Conservation (phyloP, 371 early-diverging fungal species). For the Mortierella sp. region DNA sequence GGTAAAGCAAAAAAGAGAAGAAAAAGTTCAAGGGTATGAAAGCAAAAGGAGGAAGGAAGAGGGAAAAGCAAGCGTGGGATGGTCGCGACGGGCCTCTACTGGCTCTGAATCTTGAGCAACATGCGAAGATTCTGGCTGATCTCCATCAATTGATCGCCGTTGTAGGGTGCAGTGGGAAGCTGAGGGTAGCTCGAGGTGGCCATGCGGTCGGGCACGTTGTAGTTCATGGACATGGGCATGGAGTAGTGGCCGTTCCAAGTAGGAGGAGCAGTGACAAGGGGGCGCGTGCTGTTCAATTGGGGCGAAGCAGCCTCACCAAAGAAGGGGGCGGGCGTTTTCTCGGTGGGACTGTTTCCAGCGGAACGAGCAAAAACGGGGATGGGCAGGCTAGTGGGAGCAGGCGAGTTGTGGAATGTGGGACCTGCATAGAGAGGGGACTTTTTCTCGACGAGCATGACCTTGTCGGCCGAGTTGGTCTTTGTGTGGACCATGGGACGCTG, state of each 20-base stretch:
- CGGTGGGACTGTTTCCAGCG: slow-evolving; percentile 24
- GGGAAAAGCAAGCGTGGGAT: background rate
- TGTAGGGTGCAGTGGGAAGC: slow-evolving; percentile 3
- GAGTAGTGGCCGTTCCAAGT: slow-evolving; percentile 30
- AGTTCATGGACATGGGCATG: slow-evolving; percentile 22
- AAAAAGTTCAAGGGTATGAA: background rate
- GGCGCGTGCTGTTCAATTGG: slow-evolving; percentile 35
- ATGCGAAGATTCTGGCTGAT: slow-evolving; percentile 55
- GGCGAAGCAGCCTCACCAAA: slow-evolving; percentile 47
- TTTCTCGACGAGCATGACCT: slow-evolving; percentile 26
- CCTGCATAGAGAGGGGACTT: slow-evolving; percentile 71
- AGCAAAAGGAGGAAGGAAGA: background rate
- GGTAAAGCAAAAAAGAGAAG: slow-evolving; percentile 3
- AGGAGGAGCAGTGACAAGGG: slow-evolving; percentile 6
- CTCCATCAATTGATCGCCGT: slow-evolving; percentile 44
- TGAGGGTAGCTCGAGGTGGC: slow-evolving; percentile 47
- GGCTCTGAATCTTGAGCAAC: slow-evolving; percentile 56
- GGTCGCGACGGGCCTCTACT: slow-evolving; percentile 12
- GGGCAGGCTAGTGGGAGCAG: slow-evolving; percentile 77
- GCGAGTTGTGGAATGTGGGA: slow-evolving; percentile 84
- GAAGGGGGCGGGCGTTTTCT: slow-evolving; percentile 31
- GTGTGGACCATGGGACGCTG: slow-evolving; percentile 22
- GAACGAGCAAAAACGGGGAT: slow-evolving; percentile 70
- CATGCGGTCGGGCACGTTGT: slow-evolving; percentile 55
- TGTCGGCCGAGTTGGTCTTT: slow-evolving; percentile 32